Base-by-base conservation (phyloP, 2,329 filamentous ascomycete species). In the Pezicula carpinea region DNA sequence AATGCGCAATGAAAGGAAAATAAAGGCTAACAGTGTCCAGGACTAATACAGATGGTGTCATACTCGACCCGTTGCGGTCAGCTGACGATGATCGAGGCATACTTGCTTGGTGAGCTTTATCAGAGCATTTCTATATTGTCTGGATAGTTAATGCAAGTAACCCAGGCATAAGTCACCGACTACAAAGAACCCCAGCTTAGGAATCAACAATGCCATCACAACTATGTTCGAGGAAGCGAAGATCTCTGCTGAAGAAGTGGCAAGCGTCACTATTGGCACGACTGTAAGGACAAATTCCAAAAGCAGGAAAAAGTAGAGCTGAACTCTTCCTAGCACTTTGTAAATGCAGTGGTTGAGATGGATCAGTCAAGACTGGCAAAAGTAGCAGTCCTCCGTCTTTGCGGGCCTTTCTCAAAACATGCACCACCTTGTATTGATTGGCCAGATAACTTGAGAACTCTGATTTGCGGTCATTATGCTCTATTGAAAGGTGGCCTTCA, bases 311-410 rank as follows among this genome's bases (percentile, higher is more conserved):
- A 29, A 4, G 8, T 19, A 10, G n/a, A 35, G 33, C 33, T 35
- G 14, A 35, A 15, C 8, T 6, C n/a, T 15, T 14, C 7, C 19
- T 22, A 40, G 38, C 76, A 81, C 49, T 81, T 81, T 53, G 69
- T 81, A 53, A 82, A 81, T 50, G 77, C 77, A 6, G 73, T 81
- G 2, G 66, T 81, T 1, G 75, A 80, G 58, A 66, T 72, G 36
- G 76, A 81, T 50, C 66, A 65, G 5, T 58, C 67, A 2, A 68
- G 74, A 2, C 60, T 81, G 3, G 68, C 70, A 14, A 66, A 62
- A 6, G 76, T 81, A 5, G 78, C 76, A 2, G 75, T 80, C 2
- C 55, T 82, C 13, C 70, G 78, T 6, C 68, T 81, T 5, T 77
- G 73, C 35, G 75, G 76, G 0, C 73, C 75, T 0, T 81, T 76